phyloP scores from a whole-genome alignment of 495 filamentous ascomycete genomes.

The Astrocystis sublimbata region DNA sequence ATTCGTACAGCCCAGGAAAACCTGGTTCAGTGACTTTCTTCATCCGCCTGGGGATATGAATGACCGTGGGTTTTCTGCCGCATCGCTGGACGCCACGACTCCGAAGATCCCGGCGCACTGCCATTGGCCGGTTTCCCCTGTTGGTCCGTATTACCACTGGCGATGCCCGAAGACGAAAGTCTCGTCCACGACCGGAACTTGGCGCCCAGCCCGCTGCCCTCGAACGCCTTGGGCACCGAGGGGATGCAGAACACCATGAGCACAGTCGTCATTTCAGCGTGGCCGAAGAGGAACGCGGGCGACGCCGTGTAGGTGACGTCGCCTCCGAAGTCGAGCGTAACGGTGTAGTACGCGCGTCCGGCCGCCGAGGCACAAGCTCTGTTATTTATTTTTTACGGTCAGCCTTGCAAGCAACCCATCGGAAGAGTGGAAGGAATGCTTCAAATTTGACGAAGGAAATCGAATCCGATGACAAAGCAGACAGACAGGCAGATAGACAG shows the following conservation, averaged over 20 bases:
- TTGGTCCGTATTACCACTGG: not conserved
- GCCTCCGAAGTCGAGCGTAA: not conserved
- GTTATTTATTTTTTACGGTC: too few species aligned
- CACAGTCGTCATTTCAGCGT: constrained; percentile 1
- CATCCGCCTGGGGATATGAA: not conserved
- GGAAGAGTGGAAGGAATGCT: too few species aligned
- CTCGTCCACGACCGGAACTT: not conserved
- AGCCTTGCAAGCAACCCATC: too few species aligned
- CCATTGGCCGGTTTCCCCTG: not conserved
- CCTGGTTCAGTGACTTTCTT: not conserved
- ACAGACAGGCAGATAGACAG: too few species aligned
- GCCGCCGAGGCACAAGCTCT: constrained; percentile 9
- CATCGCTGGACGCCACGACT: not conserved
- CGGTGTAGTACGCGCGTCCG: not conserved
- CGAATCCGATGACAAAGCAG: too few species aligned
- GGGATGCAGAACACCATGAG: not conserved
- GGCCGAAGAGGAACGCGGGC: not conserved
- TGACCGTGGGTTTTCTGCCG: not conserved
- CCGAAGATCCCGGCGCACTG: not conserved
- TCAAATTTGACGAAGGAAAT: too few species aligned
- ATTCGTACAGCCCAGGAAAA: not conserved
- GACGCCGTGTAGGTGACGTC: constrained; percentile 1
- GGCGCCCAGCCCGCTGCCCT: not conserved
- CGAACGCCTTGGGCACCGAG: constrained; percentile 5
- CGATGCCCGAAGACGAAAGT: not conserved